phyloP scores from a whole-genome alignment of 306 rosid species.

The Amphicarpaea edgeworthii region DNA sequence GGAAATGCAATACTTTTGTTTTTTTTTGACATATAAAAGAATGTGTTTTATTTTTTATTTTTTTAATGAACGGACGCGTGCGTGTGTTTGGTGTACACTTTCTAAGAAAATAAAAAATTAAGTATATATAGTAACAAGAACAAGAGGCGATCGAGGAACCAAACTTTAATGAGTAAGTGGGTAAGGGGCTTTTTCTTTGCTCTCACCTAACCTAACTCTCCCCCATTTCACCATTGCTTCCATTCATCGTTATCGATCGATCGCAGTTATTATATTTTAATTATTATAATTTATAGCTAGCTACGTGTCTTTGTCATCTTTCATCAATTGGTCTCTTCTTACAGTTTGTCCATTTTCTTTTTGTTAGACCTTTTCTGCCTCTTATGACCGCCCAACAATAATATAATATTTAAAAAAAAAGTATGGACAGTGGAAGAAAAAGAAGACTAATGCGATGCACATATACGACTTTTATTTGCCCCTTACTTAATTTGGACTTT shows the following conservation, averaged over 20 bases:
- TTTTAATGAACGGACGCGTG: conserved; percentile 47
- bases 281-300: too few species aligned
- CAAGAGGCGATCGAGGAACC: conserved; percentile 14
- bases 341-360: conserved; percentile 38
- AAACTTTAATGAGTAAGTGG: conserved; percentile 42
- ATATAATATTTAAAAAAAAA: conserved; percentile 10
- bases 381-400: conserved; percentile 41
- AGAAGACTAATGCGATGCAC: conserved; percentile 6
- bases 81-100: conserved; percentile 36
- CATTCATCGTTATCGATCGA: conserved; percentile 45
- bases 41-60: conserved; percentile 28
- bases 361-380: conserved; percentile 34
- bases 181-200: conserved; percentile 49
- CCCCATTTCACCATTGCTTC: conserved; percentile 58
- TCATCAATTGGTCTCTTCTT: conserved; percentile 34
- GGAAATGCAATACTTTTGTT: too few species aligned
- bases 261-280: conserved; percentile 21
- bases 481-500: neutral
- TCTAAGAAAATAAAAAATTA: neutral
- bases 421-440: conserved; percentile 35
- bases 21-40: neutral
- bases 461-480: conserved; percentile 23
- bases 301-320: conserved; percentile 6
- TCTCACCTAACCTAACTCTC: conserved; percentile 73
- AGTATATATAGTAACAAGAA: neutral